Evolutionary conservation across 2,329 filamentous ascomycete species (phyloP).

Genomic region (Aspergillus eucalypticola): DNA sequence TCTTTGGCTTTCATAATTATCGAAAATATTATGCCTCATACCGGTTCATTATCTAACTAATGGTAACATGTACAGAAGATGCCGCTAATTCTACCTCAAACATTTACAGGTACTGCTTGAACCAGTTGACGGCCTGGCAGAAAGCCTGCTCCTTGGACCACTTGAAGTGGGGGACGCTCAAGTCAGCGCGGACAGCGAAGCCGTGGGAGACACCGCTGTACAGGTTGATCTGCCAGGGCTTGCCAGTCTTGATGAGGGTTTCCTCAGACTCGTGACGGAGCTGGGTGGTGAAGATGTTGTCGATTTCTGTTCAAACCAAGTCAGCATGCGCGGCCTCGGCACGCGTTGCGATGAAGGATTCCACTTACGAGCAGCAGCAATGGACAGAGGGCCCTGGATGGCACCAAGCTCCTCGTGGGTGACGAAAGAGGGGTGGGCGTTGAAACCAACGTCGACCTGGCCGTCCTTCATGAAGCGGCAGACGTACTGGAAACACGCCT

Average conservation of each 20-base stretch:
- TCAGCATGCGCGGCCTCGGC: slow-evolving; percentile 7
- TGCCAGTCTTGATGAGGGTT: slow-evolving; percentile 59
- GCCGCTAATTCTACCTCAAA: neutral
- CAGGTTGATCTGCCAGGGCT: slow-evolving; percentile 74
- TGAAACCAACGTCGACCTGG: slow-evolving; percentile 67
- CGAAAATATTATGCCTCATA: slow-evolving; percentile 3
- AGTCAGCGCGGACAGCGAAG: slow-evolving; percentile 70
- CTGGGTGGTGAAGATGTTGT: slow-evolving; percentile 64
- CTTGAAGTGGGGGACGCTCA: slow-evolving; percentile 57
- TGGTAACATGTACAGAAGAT: neutral
- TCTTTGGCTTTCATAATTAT: neutral
- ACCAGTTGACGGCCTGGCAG: slow-evolving; percentile 74
- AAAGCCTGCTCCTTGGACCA: slow-evolving; percentile 83
- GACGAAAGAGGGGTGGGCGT: slow-evolving; percentile 77
- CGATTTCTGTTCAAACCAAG: slow-evolving; percentile 52
- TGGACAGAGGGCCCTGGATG: slow-evolving; percentile 68
- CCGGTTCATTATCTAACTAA: slow-evolving; percentile 15
- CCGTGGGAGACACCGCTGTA: slow-evolving; percentile 73
- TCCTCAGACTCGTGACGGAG: slow-evolving; percentile 65
- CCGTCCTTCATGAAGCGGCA: slow-evolving; percentile 66
- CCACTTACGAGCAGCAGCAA: slow-evolving; percentile 56
- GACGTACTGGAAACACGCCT: slow-evolving; percentile 57
- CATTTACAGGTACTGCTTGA: slow-evolving; percentile 60
- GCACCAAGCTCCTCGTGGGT: slow-evolving; percentile 64
- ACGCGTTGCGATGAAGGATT: neutral